Evolutionary conservation across 2,329 filamentous ascomycete species (phyloP).

Genomic region (Xylaria sp.): DNA sequence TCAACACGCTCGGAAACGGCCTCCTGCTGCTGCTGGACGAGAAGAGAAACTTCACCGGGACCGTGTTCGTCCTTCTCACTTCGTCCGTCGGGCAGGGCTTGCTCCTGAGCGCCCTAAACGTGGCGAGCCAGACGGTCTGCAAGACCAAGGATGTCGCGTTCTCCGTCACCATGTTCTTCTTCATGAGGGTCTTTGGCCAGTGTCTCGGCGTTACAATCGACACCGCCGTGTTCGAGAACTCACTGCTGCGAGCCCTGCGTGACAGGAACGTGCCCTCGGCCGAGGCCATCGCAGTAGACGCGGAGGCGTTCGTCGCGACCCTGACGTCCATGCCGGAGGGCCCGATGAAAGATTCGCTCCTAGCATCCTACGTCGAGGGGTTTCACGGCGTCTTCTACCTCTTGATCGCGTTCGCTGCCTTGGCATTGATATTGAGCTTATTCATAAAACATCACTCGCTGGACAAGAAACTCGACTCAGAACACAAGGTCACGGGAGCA

Average conservation of each 20-base stretch:
- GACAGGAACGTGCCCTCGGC: slow-evolving; percentile 1
- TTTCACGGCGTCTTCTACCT: slow-evolving; percentile 18
- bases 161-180: slow-evolving; percentile 15
- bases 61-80: slow-evolving; percentile 2
- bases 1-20: neutral
- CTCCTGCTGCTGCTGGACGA: neutral
- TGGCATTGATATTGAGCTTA: slow-evolving; percentile 10
- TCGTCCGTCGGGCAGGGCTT: slow-evolving; percentile 10
- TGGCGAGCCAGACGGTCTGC: slow-evolving; percentile 9
- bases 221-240: slow-evolving; percentile 13
- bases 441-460: slow-evolving; percentile 16
- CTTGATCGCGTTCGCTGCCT: slow-evolving; percentile 6
- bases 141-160: neutral
- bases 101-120: slow-evolving; percentile 1
- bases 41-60: neutral
- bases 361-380: slow-evolving; percentile 11
- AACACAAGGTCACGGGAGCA: no score
- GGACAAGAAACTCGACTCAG: slow-evolving; percentile 4
- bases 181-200: slow-evolving; percentile 16
- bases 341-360: slow-evolving; percentile 2
- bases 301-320: slow-evolving; percentile 7
- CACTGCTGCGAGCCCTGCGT: slow-evolving; percentile 11
- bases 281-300: slow-evolving; percentile 4
- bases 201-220: slow-evolving; percentile 16
- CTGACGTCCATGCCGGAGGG: slow-evolving; percentile 10